Conservation (phyloP, 768 basidiomycete genomes). For the Agaricus subrufescens region DNA sequence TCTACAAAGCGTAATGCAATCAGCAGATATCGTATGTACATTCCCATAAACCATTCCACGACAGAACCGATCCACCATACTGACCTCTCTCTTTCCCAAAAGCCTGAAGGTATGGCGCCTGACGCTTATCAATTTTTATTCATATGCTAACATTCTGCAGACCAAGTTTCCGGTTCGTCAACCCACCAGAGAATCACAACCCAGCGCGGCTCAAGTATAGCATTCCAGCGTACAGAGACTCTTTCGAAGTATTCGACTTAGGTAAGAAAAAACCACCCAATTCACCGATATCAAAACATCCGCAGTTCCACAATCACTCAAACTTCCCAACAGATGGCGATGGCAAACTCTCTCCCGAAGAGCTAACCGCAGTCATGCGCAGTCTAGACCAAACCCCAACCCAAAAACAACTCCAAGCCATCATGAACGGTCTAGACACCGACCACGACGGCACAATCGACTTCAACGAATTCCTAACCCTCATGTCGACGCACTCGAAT, state of each 20-base stretch:
- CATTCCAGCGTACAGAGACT: constrained; percentile 78
- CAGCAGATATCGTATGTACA: not conserved
- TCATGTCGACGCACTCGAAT: constrained; percentile 70
- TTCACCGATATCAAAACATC: not conserved
- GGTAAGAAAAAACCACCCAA: constrained; percentile 35
- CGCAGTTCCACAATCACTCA: too few relatives aligned
- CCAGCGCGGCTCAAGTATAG: not conserved
- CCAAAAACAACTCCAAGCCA: constrained; percentile 82
- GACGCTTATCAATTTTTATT: not conserved
- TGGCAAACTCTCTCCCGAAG: constrained; percentile 85
- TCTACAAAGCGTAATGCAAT: too few relatives aligned
- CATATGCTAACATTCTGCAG: not conserved
- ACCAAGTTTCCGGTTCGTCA: constrained; percentile 4
- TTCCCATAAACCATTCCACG: not conserved
- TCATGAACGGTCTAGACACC: constrained; percentile 80
- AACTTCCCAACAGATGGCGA: constrained; percentile 59
- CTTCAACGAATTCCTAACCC: constrained; percentile 73
- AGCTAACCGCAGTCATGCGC: constrained; percentile 90
- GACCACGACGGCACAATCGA: constrained; percentile 92
- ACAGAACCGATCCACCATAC: not conserved
- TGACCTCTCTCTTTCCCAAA: too few relatives aligned
- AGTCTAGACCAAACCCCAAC: constrained; percentile 88
- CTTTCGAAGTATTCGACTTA: constrained; percentile 85
- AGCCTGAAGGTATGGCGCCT: constrained; percentile 2
- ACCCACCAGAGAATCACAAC: not conserved